Percentiles rank a stretch among this genome's conserved stretches.
These are phyloP conservation scores for Phytopythium litorale DNA, from an alignment of 352 stramenopile genomes.

Conservation along the genomic window DNA sequence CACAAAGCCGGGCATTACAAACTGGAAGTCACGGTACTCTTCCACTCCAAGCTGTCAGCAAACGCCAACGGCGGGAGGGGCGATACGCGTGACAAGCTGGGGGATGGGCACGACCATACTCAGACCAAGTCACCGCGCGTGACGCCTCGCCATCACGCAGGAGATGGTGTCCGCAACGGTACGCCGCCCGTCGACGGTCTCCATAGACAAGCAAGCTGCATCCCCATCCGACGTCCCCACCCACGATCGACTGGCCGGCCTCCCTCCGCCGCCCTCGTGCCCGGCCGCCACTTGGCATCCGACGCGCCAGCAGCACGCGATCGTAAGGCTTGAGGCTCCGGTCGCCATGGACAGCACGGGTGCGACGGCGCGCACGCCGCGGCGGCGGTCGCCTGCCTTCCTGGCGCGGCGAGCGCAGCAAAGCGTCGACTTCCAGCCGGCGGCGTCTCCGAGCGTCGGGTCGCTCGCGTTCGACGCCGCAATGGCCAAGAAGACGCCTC, in stretches of 20 bases:
- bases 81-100: too few relatives aligned
- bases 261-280: not conserved
- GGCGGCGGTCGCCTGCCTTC: slow-evolving; percentile 29
- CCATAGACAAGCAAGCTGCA: slow-evolving; percentile 1
- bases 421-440: slow-evolving; percentile 9
- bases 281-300: not conserved
- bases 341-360: slow-evolving; percentile 74
- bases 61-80: too few relatives aligned
- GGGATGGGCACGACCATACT: not conserved
- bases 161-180: not conserved
- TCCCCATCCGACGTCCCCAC: not conserved
- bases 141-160: not conserved
- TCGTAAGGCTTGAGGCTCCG: not conserved
- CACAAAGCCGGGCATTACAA: not conserved
- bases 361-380: slow-evolving; percentile 67
- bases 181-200: not conserved
- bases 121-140: not conserved
- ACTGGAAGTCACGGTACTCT: too few relatives aligned
- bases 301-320: not conserved
- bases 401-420: slow-evolving; percentile 11
- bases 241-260: not conserved
- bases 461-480: slow-evolving; percentile 29
- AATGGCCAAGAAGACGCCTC: slow-evolving; percentile 37
- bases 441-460: slow-evolving; percentile 22
- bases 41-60: too few relatives aligned